Conservation (phyloP, 345 rosid genomes). For the Acer campestre region DNA sequence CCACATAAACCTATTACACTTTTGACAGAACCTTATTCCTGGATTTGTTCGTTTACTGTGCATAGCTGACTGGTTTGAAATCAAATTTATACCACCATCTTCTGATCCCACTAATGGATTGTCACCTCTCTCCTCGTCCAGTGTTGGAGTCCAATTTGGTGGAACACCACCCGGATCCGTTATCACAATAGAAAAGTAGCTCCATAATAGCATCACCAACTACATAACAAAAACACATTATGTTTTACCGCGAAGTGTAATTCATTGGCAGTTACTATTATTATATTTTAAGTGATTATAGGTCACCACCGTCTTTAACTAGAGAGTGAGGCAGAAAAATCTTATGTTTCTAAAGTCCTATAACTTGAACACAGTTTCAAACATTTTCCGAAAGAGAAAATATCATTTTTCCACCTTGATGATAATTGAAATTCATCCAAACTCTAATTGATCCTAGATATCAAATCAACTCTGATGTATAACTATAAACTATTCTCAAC, state of each 20-base stretch:
- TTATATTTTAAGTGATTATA: not conserved
- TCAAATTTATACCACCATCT: conserved; percentile 19
- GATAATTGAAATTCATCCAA: not conserved
- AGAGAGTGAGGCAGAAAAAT: not conserved
- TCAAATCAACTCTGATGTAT: not conserved
- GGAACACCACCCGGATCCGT: conserved; percentile 90
- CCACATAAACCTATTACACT: conserved; percentile 56
- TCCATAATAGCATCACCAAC: conserved; percentile 78
- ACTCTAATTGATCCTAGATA: not conserved
- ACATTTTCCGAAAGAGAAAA: not conserved
- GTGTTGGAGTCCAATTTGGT: conserved; percentile 57
- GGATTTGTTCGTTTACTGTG: conserved; percentile 37
- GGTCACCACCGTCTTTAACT: not conserved
- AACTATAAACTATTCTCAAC: not conserved
- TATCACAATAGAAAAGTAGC: conserved; percentile 69
- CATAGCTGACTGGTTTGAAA: conserved; percentile 21
- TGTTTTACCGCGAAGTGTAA: not conserved
- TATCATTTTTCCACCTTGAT: not conserved
- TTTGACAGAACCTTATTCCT: conserved; percentile 57
- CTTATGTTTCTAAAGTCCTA: not conserved
- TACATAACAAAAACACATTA: conserved; percentile 30
- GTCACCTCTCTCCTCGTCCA: conserved; percentile 65
- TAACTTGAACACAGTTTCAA: not conserved
- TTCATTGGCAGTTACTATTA: conserved; percentile 8
- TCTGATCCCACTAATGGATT: conserved; percentile 35